Conservation (phyloP, 352 stramenopile genomes). For the Phytophthora tentaculata region DNA sequence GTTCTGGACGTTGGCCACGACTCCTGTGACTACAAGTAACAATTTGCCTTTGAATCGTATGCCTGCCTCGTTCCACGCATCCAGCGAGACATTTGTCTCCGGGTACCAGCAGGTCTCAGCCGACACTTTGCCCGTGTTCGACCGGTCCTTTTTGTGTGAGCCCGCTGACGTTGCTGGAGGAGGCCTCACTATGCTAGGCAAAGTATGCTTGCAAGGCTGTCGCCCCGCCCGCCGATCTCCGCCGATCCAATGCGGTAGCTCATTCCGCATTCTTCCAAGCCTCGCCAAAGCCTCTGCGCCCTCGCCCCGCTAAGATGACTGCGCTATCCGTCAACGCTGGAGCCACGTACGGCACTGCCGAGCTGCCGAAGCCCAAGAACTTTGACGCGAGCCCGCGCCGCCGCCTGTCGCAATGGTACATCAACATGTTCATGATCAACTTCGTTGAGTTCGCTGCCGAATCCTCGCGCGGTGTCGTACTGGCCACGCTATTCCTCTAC, state of each 20-base stretch:
- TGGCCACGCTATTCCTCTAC: slow-evolving; percentile 83
- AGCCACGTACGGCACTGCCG: slow-evolving; percentile 41
- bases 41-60: slow-evolving; percentile 1
- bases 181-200: slow-evolving; percentile 14
- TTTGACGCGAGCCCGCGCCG: slow-evolving; percentile 45
- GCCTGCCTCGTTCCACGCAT: neutral
- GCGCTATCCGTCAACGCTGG: slow-evolving; percentile 29
- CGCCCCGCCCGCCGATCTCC: slow-evolving; percentile 16
- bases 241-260: slow-evolving; percentile 10
- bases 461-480: slow-evolving; percentile 71
- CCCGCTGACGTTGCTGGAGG: neutral
- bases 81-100: slow-evolving; percentile 5
- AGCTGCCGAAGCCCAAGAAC: slow-evolving; percentile 33
- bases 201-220: slow-evolving; percentile 6
- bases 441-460: slow-evolving; percentile 83
- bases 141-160: slow-evolving; percentile 24
- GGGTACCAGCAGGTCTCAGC: slow-evolving; percentile 5
- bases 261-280: slow-evolving; percentile 27
- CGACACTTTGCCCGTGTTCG: slow-evolving; percentile 12
- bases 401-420: slow-evolving; percentile 60
- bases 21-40: neutral
- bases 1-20: neutral
- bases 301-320: slow-evolving; percentile 22
- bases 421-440: slow-evolving; percentile 81
- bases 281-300: slow-evolving; percentile 3